Evolutionary conservation across 768 basidiomycete genomes (phyloP).

Genomic region (Pleurotus giganteus): DNA sequence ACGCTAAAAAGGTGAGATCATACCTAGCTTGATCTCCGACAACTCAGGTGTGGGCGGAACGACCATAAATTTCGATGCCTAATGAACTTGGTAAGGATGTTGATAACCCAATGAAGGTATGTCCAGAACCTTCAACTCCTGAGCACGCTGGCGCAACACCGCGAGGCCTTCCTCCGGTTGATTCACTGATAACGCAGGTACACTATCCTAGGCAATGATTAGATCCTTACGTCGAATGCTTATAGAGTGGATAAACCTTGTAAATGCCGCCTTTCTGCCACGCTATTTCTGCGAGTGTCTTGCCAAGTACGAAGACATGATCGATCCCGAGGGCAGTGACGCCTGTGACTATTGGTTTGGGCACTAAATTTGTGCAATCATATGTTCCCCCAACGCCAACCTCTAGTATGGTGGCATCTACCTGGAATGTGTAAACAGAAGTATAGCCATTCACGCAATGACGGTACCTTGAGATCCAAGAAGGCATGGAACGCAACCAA

Average conservation of each 20-base stretch:
- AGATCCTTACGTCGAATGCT: background rate
- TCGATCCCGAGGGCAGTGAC: constrained; percentile 91
- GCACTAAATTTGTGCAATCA: constrained; percentile 96
- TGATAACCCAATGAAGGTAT: constrained; percentile 9
- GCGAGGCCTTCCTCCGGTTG: constrained; percentile 70
- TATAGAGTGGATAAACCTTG: constrained; percentile 53
- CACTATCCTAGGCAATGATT: constrained; percentile 51
- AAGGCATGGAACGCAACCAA: constrained; percentile 92
- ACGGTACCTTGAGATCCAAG: constrained; percentile 51
- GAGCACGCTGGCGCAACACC: constrained; percentile 66
- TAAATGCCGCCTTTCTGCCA: constrained; percentile 97
- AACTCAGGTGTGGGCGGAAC: constrained; percentile 53
- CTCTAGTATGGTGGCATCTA: constrained; percentile 91
- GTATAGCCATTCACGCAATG: background rate
- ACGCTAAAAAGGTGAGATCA: background rate
- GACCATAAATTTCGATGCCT: constrained; percentile 72
- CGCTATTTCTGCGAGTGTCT: constrained; percentile 86
- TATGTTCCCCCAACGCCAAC: constrained; percentile 94
- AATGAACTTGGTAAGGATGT: constrained; percentile 8
- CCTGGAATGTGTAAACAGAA: constrained; percentile 21
- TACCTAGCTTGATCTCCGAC: constrained; percentile 60
- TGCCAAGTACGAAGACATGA: constrained; percentile 84
- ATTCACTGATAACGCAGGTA: constrained; percentile 80
- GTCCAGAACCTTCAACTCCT: constrained; percentile 56
- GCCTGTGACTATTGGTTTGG: constrained; percentile 85